These are phyloP conservation scores for Microcyclosporella mali DNA, from an alignment of 2,329 filamentous ascomycete genomes.

Conservation along the genomic window DNA sequence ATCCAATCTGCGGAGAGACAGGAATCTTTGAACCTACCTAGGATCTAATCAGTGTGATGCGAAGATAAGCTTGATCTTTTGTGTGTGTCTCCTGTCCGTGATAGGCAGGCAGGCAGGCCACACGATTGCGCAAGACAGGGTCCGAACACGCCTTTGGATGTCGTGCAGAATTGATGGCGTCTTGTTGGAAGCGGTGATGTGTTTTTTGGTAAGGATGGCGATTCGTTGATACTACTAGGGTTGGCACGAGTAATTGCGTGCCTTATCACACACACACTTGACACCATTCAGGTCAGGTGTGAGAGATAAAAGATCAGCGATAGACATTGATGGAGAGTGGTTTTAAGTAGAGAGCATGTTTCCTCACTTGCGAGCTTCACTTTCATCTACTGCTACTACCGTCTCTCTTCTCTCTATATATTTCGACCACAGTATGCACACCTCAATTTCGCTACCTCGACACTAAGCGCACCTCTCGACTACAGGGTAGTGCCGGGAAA, in stretches of 20 bases:
- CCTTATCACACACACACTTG: not conserved
- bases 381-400: not conserved
- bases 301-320: no score
- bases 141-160: not conserved
- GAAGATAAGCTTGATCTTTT: not conserved
- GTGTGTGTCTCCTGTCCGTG: not conserved
- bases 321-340: not conserved
- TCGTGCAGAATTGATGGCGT: conserved; percentile 1
- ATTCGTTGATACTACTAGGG: not conserved
- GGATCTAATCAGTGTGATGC: no score
- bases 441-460: no score
- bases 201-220: no score
- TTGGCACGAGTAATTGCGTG: not conserved
- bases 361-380: not conserved
- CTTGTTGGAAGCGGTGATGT: no score
- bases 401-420: not conserved
- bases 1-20: not conserved
- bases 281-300: not conserved
- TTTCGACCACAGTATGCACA: no score
- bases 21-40: not conserved
- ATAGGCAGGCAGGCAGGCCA: conserved; percentile 1
- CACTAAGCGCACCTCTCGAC: no score
- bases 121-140: not conserved
- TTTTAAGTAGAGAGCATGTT: not conserved
- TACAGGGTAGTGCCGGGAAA: no score